Base-by-base conservation (phyloP, 169 alveolate genomes). In the Babesia bigemina region DNA sequence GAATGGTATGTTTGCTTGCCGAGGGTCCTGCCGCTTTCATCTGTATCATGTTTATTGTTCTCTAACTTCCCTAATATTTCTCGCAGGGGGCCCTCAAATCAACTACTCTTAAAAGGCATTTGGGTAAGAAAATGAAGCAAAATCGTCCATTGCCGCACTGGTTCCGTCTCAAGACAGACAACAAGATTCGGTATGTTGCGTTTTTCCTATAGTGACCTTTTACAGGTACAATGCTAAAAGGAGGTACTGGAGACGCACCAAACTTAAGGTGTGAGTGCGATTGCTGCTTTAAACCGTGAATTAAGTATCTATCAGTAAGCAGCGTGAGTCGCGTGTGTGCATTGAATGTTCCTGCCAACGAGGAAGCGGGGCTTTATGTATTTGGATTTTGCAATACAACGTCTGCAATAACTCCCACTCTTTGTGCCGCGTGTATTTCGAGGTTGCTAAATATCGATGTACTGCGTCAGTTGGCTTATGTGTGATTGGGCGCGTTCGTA, bases 211-310 rank as follows among this genome's bases (percentile, higher is more conserved):
- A 21, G 50, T 39, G 42, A 61, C 24, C 8, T n/a, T 21, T 56
- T 79, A 45, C 81, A 94, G 98, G 89, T 95, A 95, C 86, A 96
- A 96, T 88, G 92, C 97, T 50, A 96, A 96, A 92, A 93, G 98
- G 82, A 94, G 99, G 84, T 94, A 94, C 90, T 96, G 99, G 99
- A 93, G 99, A 88, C 94, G 99, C 90, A 96, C 99, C 29, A 96
- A 96, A 93, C 93, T 96, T 75, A 95, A 95, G 87, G 87, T 94
- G 92, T 93, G 92, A 93, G 82, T 62, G 24, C 24, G 39, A 39
- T 29, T 11, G 8, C 50, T 13, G 50, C 19, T 2, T 45, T 16
- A 7, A 45, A 45, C 50, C 1, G n/a, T 10, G 14, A 45, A 16
- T 45, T 16, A 45, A 45, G 14, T 16, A 11, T 11, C 19, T 45